Evolutionary conservation across 1,284 basidiomycete genomes (phyloP).

Genomic region (Omphalotus olearius): DNA sequence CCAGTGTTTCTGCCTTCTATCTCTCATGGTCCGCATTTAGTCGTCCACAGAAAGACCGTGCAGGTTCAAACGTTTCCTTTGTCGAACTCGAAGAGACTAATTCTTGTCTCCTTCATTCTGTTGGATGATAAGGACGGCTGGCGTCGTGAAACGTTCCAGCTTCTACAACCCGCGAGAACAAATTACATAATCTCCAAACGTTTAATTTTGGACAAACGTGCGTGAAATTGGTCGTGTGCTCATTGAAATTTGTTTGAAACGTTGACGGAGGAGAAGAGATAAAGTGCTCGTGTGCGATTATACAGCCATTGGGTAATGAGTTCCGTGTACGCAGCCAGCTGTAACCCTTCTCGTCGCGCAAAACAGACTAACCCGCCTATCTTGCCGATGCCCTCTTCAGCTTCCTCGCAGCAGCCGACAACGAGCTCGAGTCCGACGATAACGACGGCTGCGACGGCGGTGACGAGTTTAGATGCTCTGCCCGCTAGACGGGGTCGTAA

Average conservation of each 20-base stretch:
- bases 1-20: no score
- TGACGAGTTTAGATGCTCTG: conserved; percentile 14
- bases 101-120: no score
- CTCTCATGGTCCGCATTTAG: no score
- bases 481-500: conserved; percentile 62
- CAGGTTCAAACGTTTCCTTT: no score
- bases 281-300: conserved; percentile 1
- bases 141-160: no score
- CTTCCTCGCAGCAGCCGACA: conserved; percentile 18
- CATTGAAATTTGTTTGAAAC: not conserved
- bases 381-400: conserved; percentile 17
- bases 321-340: conserved; percentile 40
- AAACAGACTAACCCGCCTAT: conserved; percentile 12
- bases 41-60: no score
- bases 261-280: not conserved
- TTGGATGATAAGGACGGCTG: no score
- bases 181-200: no score
- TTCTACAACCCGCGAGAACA: no score
- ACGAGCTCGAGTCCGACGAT: no score
- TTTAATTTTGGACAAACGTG: not conserved
- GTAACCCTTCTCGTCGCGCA: conserved; percentile 40
- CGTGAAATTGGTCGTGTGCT: conserved; percentile 6
- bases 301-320: not conserved
- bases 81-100: no score
- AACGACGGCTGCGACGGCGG: conserved; percentile 20